Evolutionary conservation across 2,329 filamentous ascomycete species (phyloP), one percentile per base, ranked within the genome.

Genomic region (Hymenoscyphus fraxineus): DNA sequence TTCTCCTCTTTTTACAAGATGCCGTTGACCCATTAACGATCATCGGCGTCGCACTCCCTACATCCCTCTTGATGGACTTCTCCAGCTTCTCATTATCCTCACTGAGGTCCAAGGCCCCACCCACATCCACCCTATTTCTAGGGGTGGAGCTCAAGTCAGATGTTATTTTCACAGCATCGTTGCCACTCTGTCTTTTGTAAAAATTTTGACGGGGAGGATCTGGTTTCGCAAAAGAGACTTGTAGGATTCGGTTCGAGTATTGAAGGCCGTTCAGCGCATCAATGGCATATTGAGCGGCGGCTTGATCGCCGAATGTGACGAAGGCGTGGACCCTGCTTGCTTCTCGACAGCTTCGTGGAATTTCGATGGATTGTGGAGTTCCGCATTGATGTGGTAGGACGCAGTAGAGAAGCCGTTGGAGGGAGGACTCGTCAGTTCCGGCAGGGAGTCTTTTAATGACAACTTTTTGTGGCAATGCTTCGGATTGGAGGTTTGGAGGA

Each of bases 371-470:
- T 39, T 64, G 54, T 9, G 70, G 15, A 16, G 40, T 62, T 22
- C 40, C 35, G 10, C 40, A 55, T 56, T 58, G 2, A 22, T 9
- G 12, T 40, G 57, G 4, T 62, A 10, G 40, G 3, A 55, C 58
- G 7, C 38, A 38, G 1, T 57, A 27, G 6, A 73, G 60, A 3
- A 71, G 62, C 1, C 41, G 44, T 51, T 57, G 47, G 0, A 73
- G 59, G 15, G 65, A 56, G 4, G 27, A 35, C 32, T 62, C 47
- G 2, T 63, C 64, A 1, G 59, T 61, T 1, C 31, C 27, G 10
- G 51, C 61, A 0, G 69, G 64, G 0, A 72, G 65, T 38, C 58
- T 60, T 2, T 65, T 72, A 35, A 73, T 68, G 9, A 73, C 68
- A 5, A 73, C 64, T 56, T 13, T 27, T 27, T 54, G 47, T 22